phyloP scores from a whole-genome alignment of 305 asterid genomes.

The Galium porrigens region DNA sequence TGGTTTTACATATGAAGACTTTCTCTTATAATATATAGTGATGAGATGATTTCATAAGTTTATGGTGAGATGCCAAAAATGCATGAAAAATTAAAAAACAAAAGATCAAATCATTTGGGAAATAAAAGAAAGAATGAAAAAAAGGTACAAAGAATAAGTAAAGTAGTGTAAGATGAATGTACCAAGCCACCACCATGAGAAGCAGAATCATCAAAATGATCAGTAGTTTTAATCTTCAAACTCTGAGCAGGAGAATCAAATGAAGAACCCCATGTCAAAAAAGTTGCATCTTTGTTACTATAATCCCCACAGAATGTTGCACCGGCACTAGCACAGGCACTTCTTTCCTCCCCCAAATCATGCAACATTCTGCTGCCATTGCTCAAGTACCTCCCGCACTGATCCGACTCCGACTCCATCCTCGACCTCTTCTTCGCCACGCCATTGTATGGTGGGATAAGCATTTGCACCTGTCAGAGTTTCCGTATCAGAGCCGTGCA shows the following conservation, averaged over 20 bases:
- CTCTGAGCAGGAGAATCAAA: constrained; percentile 37
- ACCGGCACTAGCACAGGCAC: constrained; percentile 33
- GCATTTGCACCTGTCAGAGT: constrained; percentile 10
- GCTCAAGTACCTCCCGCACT: constrained; percentile 8
- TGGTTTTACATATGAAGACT: too few species aligned
- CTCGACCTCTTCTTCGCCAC: constrained; percentile 28
- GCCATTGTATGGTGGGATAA: constrained; percentile 5
- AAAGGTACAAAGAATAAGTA: background rate
- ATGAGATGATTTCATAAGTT: too few species aligned
- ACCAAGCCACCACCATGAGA: constrained; percentile 32
- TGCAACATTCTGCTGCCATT: background rate
- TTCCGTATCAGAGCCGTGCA: background rate
- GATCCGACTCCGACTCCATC: constrained; percentile 19
- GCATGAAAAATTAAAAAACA: background rate
- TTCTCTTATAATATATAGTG: too few species aligned
- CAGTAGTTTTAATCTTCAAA: constrained; percentile 28
- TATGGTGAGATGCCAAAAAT: too few species aligned
- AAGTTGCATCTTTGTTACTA: constrained; percentile 20
- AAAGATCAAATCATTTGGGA: background rate
- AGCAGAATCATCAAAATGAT: constrained; percentile 33
- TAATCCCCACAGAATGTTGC: constrained; percentile 24
- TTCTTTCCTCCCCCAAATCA: constrained; percentile 8
- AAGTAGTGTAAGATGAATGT: background rate
- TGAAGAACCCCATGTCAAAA: constrained; percentile 51
- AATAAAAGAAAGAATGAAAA: background rate